Base-by-base conservation (phyloP, 768 basidiomycete genomes). In the Candolleomyces efflorescens region DNA sequence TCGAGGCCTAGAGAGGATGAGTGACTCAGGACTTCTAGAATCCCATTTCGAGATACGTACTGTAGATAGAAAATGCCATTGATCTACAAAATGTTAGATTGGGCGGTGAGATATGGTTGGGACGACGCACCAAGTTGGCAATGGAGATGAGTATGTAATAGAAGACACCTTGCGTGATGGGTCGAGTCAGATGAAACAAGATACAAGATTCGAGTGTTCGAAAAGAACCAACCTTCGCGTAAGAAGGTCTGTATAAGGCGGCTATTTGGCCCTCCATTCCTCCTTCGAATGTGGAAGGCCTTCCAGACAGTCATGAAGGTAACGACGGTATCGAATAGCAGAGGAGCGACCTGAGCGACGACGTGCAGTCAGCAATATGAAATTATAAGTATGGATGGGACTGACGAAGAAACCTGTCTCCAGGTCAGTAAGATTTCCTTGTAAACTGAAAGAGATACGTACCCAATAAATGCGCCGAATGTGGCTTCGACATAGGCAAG, bases 1-100 rank as follows among this genome's bases (percentile, higher is more conserved):
- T 56, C 86, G 87, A 51, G 89, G 89, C 75, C 89, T 91, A 61
- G 44, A 62, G 26, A 12, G 17, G 18, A 56, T 44, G 27, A 18
- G 53, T 45, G 52, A 56, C 5, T 20, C 55, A 55, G 44, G 38
- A 52, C 17, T 17, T 9, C 17, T 43, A 36, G 32, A 15, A 38
- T 24, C 54, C 45, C 24, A 13, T 20, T 27, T 52, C 10, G 36
- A 38, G 15, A 56, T 7, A 20, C 85, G 62, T 63, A 89, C 88
- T 91, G 90, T n/a, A 92, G 80, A 69, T 91, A 92, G 68, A 91
- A 91, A 37, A 91, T 86, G 44, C 90, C 90, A 61, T 92, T 92
- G 67, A 91, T 84, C 79, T 80, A 52, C 10, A 36, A 46, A 48
- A 23, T 20, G 36, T 64, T 23, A 59, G 24, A 26, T 26, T 50